Evolutionary conservation across 1,284 basidiomycete species (phyloP).

Genomic region (Boletus sp.): DNA sequence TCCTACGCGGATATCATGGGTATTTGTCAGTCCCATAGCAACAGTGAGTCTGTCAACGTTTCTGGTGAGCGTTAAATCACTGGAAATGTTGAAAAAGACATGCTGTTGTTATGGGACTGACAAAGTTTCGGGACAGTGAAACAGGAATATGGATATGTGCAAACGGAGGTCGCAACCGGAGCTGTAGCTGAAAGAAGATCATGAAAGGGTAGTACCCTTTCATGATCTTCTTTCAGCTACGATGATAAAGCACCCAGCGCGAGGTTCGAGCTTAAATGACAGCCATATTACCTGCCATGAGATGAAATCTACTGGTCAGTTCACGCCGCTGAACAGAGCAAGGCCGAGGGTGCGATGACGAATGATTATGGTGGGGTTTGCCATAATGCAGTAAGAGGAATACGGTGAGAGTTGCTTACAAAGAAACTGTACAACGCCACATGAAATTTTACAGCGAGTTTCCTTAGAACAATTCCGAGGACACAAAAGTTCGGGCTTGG

Average conservation of each 20-base stretch:
- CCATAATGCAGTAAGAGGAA: too few species aligned
- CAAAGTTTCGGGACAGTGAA: conserved; percentile 1
- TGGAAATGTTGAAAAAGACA: too few species aligned
- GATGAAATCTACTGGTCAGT: conserved; percentile 1
- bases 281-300: conserved; percentile 4
- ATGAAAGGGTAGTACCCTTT: conserved; percentile 14
- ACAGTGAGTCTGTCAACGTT: conserved; percentile 5
- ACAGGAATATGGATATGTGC: neutral
- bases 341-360: too few species aligned
- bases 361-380: too few species aligned
- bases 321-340: neutral
- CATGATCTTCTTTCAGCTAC: too few species aligned
- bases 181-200: conserved; percentile 12
- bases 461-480: conserved; percentile 69
- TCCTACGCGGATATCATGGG: neutral
- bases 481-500: conserved; percentile 88
- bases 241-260: neutral
- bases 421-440: conserved; percentile 18
- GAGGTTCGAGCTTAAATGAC: neutral
- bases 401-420: conserved; percentile 35
- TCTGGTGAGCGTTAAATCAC: neutral
- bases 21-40: conserved; percentile 10
- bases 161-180: neutral
- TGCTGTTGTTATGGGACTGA: too few species aligned
- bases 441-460: conserved; percentile 5